Conservation (phyloP, 768 basidiomycete genomes). For the Rhodocollybia butyracea region DNA sequence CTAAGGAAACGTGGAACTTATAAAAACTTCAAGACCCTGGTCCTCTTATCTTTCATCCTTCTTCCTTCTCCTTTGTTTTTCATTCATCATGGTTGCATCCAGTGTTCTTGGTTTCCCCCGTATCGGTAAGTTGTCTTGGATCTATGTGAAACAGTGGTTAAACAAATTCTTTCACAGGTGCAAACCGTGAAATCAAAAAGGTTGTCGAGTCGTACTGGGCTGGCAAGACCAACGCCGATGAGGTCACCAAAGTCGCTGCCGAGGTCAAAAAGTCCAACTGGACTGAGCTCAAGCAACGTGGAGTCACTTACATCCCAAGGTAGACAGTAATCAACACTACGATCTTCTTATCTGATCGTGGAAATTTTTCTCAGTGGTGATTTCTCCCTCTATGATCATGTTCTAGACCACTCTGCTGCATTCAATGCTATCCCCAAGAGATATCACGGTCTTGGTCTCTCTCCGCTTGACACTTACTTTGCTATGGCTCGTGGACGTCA, state of each 20-base stretch:
- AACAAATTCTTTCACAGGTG: conserved; percentile 36
- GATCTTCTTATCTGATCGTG: conserved; percentile 15
- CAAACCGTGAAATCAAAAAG: conserved; percentile 74
- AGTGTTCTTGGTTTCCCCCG: conserved; percentile 70
- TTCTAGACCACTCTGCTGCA: conserved; percentile 92
- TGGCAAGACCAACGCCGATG: conserved; percentile 60
- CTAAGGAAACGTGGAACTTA: too few species aligned
- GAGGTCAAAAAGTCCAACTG: conserved; percentile 65
- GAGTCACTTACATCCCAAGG: conserved; percentile 73
- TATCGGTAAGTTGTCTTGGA: conserved; percentile 39
- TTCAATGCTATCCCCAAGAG: conserved; percentile 98
- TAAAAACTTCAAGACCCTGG: too few species aligned
- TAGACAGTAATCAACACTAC: conserved; percentile 22
- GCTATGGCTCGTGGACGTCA: conserved; percentile 99
- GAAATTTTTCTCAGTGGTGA: conserved; percentile 67
- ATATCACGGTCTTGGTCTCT: conserved; percentile 82
- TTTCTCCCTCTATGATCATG: conserved; percentile 98
- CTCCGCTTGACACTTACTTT: conserved; percentile 92
- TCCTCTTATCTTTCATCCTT: not conserved
- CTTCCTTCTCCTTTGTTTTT: not conserved
- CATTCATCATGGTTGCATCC: conserved; percentile 44
- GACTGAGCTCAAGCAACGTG: conserved; percentile 60
- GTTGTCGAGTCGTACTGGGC: conserved; percentile 83
- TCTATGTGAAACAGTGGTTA: not conserved
- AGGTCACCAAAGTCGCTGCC: conserved; percentile 63